Evolutionary conservation across 2,329 filamentous ascomycete genomes (phyloP).

Genomic region (Aspergillus proliferans): DNA sequence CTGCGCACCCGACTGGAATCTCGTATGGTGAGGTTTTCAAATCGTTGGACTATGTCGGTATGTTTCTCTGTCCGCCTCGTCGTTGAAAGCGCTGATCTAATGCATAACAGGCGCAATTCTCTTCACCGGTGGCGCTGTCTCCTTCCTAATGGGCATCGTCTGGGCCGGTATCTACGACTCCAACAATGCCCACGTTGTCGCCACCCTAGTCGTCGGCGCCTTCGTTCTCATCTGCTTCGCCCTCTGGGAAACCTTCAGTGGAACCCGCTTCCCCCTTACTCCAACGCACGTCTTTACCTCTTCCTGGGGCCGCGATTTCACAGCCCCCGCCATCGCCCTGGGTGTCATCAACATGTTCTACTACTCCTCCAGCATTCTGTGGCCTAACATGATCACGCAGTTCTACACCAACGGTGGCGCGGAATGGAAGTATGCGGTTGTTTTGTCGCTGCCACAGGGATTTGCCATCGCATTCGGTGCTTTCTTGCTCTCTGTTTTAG

Average conservation of each 20-base stretch:
- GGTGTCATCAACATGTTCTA: conserved; percentile 50
- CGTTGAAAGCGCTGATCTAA: too few relatives aligned
- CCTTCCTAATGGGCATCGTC: conserved; percentile 37
- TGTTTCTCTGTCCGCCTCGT: neutral
- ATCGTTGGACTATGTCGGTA: conserved; percentile 36
- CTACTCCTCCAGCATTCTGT: conserved; percentile 44
- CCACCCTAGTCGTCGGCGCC: conserved; percentile 32
- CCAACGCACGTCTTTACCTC: conserved; percentile 43
- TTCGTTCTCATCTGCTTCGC: conserved; percentile 30
- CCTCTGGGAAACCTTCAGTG: conserved; percentile 36
- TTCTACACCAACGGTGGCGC: conserved; percentile 37
- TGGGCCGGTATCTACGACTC: conserved; percentile 34
- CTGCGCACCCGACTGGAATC: conserved; percentile 33
- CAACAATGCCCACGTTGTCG: conserved; percentile 33
- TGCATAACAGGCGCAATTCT: conserved; percentile 21
- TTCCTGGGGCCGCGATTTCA: conserved; percentile 43
- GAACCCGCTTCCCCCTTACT: conserved; percentile 36
- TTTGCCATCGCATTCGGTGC: conserved; percentile 42
- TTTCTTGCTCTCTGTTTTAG: conserved; percentile 36
- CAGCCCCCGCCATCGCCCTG: conserved; percentile 40
- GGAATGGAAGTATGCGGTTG: conserved; percentile 28
- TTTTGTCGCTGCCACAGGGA: conserved; percentile 41
- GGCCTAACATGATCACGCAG: conserved; percentile 43
- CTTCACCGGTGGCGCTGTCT: conserved; percentile 31
- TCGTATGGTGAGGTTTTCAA: conserved; percentile 29